These are phyloP conservation scores for Nitzschia putrida DNA, from an alignment of 108 stramenopile species.

Conservation along the genomic window DNA sequence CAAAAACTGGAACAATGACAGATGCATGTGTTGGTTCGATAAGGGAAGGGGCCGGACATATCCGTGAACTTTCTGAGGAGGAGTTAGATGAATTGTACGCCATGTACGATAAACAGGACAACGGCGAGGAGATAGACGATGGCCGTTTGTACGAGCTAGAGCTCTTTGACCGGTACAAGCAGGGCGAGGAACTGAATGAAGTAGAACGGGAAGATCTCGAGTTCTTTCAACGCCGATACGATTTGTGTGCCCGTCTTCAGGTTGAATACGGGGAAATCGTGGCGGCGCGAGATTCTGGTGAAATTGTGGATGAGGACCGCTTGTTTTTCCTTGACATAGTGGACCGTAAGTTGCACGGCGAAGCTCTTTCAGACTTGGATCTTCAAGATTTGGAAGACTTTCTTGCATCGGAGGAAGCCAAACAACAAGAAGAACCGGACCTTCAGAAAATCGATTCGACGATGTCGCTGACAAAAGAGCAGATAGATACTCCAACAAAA, in stretches of 20 bases:
- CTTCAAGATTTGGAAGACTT: neutral
- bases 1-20: too few species aligned
- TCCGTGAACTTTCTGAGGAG: neutral
- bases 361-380: neutral
- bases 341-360: neutral
- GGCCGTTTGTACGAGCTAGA: constrained; percentile 31
- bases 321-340: neutral
- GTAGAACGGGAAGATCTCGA: constrained; percentile 27
- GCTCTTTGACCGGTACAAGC: constrained; percentile 20
- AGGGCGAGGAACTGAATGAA: constrained; percentile 23
- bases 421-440: neutral
- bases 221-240: constrained; percentile 2
- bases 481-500: too few species aligned
- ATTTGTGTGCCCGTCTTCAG: constrained; percentile 3
- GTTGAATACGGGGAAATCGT: constrained; percentile 2
- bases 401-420: neutral
- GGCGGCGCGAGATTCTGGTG: constrained; percentile 10
- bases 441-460: too few species aligned
- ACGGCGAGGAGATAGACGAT: constrained; percentile 24
- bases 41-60: neutral
- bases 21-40: too few species aligned
- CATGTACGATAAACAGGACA: constrained; percentile 8
- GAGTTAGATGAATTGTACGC: constrained; percentile 25
- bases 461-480: too few species aligned
- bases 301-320: constrained; percentile 14